Evolutionary conservation across 2,329 filamentous ascomycete genomes (phyloP).

Genomic region (Stagonosporopsis tanaceti): DNA sequence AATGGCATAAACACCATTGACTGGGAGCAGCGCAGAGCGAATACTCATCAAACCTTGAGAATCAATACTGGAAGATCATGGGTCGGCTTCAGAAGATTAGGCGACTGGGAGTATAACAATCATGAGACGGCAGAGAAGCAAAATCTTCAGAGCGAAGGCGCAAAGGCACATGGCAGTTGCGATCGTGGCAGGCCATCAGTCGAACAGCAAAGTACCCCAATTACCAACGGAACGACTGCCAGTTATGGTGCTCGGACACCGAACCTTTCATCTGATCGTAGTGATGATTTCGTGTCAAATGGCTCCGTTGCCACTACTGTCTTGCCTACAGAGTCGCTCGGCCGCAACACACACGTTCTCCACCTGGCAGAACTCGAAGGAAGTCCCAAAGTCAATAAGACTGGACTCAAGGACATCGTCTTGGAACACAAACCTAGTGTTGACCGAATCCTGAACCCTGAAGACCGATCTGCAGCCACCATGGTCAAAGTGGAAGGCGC

Average conservation of each 20-base stretch:
- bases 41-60: not conserved
- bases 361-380: conserved; percentile 1
- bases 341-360: not conserved
- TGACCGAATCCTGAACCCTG: not conserved
- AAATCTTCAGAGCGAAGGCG: no score
- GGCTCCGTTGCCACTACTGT: not conserved
- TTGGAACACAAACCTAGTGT: not conserved
- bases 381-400: not conserved
- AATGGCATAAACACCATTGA: not conserved
- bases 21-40: not conserved
- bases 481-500: not conserved
- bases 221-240: not conserved
- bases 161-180: not conserved
- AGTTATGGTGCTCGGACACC: not conserved
- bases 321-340: not conserved
- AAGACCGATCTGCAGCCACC: not conserved
- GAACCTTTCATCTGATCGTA: not conserved
- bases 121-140: not conserved
- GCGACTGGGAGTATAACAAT: not conserved
- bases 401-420: not conserved
- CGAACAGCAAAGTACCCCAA: not conserved
- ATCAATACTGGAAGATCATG: not conserved
- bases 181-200: not conserved
- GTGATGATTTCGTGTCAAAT: not conserved
- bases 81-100: not conserved